These are phyloP conservation scores for Ogataea neopini DNA, from an alignment of 805 yeast genomes.

Conservation along the genomic window DNA sequence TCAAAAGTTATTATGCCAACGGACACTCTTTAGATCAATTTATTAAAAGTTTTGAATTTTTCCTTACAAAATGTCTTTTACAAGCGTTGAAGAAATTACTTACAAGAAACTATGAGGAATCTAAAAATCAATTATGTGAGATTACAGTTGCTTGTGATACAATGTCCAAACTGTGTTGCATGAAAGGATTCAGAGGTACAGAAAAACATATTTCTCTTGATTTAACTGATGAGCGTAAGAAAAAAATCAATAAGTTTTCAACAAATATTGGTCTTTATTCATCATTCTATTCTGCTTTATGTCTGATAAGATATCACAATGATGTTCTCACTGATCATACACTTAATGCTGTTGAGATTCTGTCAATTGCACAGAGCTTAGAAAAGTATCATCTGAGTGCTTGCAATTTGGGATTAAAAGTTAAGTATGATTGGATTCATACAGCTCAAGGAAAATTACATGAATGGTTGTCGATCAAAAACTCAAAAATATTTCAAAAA, in stretches of 20 bases:
- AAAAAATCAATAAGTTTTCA: conserved; percentile 7
- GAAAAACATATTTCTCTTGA: conserved; percentile 11
- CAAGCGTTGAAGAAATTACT: conserved; percentile 9
- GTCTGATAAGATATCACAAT: conserved; percentile 9
- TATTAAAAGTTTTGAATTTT: conserved; percentile 15
- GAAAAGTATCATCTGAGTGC: conserved; percentile 14
- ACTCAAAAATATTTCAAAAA: conserved; percentile 6
- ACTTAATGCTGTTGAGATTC: conserved; percentile 9
- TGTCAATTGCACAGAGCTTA: conserved; percentile 13
- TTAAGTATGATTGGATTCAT: conserved; percentile 21
- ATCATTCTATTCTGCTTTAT: conserved; percentile 9
- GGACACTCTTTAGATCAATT: conserved; percentile 8
- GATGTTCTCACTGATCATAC: conserved; percentile 1
- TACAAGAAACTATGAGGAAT: conserved; percentile 9
- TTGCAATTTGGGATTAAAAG: conserved; percentile 4
- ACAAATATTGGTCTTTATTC: conserved; percentile 13
- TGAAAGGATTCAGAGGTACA: conserved; percentile 15
- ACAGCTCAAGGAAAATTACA: conserved; percentile 17
- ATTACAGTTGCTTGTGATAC: conserved; percentile 13
- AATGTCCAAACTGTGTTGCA: conserved; percentile 13
- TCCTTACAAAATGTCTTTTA: conserved; percentile 9
- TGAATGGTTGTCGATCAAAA: conserved; percentile 17
- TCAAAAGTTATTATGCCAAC: conserved; percentile 7
- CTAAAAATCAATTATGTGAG: conserved; percentile 3
- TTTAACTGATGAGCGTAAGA: conserved; percentile 6